Conservation (phyloP, 108 stramenopile species). For the Mediolabrus comicus region DNA sequence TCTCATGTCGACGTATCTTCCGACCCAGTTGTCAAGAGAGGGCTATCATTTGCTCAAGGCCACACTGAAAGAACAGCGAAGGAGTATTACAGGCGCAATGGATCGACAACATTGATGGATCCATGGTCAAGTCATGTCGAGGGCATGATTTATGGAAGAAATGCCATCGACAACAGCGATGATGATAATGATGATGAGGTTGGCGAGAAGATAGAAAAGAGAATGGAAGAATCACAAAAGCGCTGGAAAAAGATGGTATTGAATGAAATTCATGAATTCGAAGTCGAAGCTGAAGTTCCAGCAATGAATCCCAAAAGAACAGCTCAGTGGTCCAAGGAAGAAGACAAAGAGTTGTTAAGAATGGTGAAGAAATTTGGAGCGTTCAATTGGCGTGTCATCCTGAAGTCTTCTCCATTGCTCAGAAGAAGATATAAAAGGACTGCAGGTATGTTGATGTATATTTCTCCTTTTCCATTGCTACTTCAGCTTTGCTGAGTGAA, state of each 20-base stretch:
- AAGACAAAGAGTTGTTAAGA: too few species aligned
- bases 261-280: neutral
- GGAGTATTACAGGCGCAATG: neutral
- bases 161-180: neutral
- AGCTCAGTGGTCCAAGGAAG: too few species aligned
- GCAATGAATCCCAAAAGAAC: too few species aligned
- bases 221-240: neutral
- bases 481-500: too few species aligned
- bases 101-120: neutral
- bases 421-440: too few species aligned
- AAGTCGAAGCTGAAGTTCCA: too few species aligned
- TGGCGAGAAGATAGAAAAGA: neutral
- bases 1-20: neutral
- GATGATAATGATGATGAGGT: neutral
- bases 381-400: too few species aligned
- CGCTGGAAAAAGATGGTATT: neutral
- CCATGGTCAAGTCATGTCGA: neutral
- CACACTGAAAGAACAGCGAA: neutral
- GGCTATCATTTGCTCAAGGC: neutral
- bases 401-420: too few species aligned
- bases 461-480: too few species aligned
- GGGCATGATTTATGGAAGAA: too few species aligned
- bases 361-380: too few species aligned
- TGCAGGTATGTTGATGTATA: too few species aligned
- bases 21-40: neutral